Percentiles rank a stretch among this genome's conserved stretches.
phyloP scores from a whole-genome alignment of 2,329 filamentous ascomycete species.

The Colletotrichum sp. region DNA sequence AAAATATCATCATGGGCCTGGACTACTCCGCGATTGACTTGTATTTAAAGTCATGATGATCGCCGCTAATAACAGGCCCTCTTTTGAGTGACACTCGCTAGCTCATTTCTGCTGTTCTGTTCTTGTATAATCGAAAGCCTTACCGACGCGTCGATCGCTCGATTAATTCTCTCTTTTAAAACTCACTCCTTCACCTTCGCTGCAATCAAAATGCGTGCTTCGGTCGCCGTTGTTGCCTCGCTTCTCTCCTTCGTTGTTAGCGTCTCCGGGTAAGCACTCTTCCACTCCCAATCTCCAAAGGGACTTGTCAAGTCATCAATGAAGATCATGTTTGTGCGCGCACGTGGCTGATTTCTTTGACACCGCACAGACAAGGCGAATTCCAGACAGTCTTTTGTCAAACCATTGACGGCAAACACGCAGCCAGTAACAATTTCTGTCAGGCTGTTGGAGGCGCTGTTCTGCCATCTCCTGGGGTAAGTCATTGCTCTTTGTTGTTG shows the following conservation, averaged over 20 bases:
- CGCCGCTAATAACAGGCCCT: background rate
- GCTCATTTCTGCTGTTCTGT: background rate
- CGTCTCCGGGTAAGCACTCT: background rate
- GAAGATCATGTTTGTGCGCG: background rate
- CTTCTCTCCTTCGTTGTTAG: background rate
- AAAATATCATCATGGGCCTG: background rate
- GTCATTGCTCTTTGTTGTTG: background rate
- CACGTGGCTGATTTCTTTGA: background rate
- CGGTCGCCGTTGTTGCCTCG: background rate
- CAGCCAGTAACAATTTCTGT: background rate
- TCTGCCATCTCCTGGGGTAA: background rate
- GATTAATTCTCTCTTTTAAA: background rate
- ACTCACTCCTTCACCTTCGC: background rate
- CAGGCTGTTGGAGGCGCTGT: background rate
- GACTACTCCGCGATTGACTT: background rate
- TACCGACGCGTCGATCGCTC: background rate
- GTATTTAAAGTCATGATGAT: background rate
- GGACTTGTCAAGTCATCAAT: background rate
- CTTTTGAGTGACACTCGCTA: background rate
- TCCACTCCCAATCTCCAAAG: background rate
- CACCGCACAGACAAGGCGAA: background rate
- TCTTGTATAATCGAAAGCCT: background rate
- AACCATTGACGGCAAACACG: background rate
- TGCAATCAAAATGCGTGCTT: background rate
- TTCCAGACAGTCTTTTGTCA: background rate